These are phyloP conservation scores for Colletotrichum paranaense DNA, from an alignment of 2,329 filamentous ascomycete genomes.

Conservation along the genomic window DNA sequence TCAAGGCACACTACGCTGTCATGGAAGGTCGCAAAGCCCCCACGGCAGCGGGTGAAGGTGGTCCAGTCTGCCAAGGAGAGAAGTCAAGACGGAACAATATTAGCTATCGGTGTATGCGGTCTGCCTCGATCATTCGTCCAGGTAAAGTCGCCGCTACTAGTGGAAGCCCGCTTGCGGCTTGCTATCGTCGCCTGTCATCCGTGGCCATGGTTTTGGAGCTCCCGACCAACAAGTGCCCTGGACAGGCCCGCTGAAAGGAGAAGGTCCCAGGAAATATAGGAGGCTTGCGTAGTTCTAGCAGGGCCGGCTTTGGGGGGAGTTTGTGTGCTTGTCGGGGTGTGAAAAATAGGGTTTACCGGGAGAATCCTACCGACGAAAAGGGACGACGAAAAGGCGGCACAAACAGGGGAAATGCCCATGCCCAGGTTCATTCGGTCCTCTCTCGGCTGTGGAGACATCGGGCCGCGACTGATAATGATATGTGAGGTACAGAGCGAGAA, in stretches of 20 bases:
- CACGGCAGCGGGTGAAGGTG: neutral
- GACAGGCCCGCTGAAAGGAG: neutral
- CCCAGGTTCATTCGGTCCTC: constrained; percentile 5
- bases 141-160: neutral
- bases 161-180: constrained; percentile 4
- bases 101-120: neutral
- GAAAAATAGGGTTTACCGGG: constrained; percentile 31
- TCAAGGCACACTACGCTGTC: constrained; percentile 5
- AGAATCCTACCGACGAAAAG: constrained; percentile 11
- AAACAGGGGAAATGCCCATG: constrained; percentile 9
- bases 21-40: constrained; percentile 8
- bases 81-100: neutral
- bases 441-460: constrained; percentile 28
- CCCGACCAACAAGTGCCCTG: constrained; percentile 2
- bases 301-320: neutral
- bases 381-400: constrained; percentile 1
- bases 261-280: neutral
- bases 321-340: constrained; percentile 17
- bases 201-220: constrained; percentile 7
- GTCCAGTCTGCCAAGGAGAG: neutral
- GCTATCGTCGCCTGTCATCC: constrained; percentile 4
- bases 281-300: neutral
- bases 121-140: neutral
- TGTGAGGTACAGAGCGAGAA: neutral
- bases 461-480: constrained; percentile 13